Evolutionary conservation across 2,329 filamentous ascomycete genomes (phyloP), one percentile per base, ranked within the genome.

Genomic region (Trichoderma hamatum): DNA sequence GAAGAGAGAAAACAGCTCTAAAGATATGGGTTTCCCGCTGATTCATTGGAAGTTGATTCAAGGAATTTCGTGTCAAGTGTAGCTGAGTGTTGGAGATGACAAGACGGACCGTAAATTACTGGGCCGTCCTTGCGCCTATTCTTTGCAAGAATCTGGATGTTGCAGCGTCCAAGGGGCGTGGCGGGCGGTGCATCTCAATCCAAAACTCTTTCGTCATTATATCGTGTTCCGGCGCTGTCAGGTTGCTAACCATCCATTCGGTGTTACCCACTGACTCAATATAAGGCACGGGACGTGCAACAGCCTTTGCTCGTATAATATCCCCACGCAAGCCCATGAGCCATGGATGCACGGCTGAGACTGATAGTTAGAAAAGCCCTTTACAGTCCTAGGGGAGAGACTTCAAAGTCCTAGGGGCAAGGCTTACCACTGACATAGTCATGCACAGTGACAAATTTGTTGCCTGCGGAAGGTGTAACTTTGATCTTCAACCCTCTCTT

Each of bases 261-360:
- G 16, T 36, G 30, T 63, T 63, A 14, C 1, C 2, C 43, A 5
- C n/a, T 26, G 43, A 52, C 19, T 52, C 60, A 63, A 9, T 1
- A 52, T 63, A 63, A 36, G 60, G n/a, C 14, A 19, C 14, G 21
- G 60, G 60, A 52, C 60, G 60, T n/a, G 60, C 60, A 52, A 63
- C 46, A 52, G 43, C 9, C 21, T 63, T 52, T 52, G 60, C 60
- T 52, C 60, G 60, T 26, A 52, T 52, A 26, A 63, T 28, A n/a
- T 63, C 60, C 30, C 60, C 46, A 36, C 60, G 43, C 14, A 63
- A 36, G 21, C 60, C 21, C 30, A 52, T 52, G 30, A 63, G 46
- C 60, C 60, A 63, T 13, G 60, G 30, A 52, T 63, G 60, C n/a
- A 63, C 60, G 7, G 9, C 60, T 63, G 5, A 63, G 9, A 52